Evolutionary conservation across 768 basidiomycete species (phyloP), one percentile per base, ranked within the genome.

Genomic region (Naematelia encephala): DNA sequence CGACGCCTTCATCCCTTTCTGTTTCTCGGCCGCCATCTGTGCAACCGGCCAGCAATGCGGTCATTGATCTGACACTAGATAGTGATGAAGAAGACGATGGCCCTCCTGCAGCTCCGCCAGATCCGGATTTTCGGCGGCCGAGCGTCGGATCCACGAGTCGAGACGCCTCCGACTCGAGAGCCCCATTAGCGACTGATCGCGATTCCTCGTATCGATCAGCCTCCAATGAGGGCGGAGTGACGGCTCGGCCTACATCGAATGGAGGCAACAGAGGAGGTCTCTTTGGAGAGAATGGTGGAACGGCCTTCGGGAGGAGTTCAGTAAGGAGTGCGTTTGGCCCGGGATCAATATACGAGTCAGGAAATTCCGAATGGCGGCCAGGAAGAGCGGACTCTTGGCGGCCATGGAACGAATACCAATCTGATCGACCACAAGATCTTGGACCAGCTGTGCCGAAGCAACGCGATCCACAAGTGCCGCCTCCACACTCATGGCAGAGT

Each of bases 51-150:
- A 59, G 26, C 28, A 21, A 59, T 16, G 62, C 27, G 1, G 59
- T 72, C 39, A 68, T 72, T 19, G 70, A 72, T 51, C 56, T 72
- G 4, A 72, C 70, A 1, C 46, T 68, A 4, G 57, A 55, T 14
- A 63, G 63, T 16, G 62, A 63, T 39, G 62, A 63, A 3, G 70
- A 72, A 26, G 68, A 66, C 34, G 60, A 61, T 8, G 43, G 44
- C 19, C 56, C 44, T 3, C 57, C 56, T 3, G 54, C 54, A 23
- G 27, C 29, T 59, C 39, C 50, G 34, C 8, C 50, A 39, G 28
- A 43, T 47, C 14, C 62, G 60, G 62, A 53, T 70, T 70, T 70
- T 70, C 68, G 46, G n/a, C 55, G 26, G 45, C 68, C 68, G 66
- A 61, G 54, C 68, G 61, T 54, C 66, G 66, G 30, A 57, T 60